These are phyloP conservation scores for Thalassiosira mediterranea DNA, from an alignment of 352 stramenopile genomes.

Conservation along the genomic window DNA sequence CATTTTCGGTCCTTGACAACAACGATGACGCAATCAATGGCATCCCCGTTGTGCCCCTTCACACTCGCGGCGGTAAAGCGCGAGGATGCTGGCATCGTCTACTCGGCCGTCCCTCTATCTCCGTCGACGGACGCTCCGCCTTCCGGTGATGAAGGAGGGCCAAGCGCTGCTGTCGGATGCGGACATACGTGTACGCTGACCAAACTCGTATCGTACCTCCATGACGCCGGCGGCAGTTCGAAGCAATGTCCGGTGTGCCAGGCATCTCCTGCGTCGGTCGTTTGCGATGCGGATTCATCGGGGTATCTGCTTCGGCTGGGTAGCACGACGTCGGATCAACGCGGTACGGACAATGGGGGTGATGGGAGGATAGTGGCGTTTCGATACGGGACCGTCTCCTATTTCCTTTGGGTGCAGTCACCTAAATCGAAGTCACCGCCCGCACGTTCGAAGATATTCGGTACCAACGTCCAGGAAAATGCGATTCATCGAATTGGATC, in stretches of 20 bases:
- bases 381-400: constrained; percentile 37
- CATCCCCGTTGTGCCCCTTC: too few relatives aligned
- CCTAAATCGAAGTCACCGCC: constrained; percentile 9
- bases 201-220: constrained; percentile 40
- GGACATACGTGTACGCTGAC: constrained; percentile 33
- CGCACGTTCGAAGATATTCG: constrained; percentile 2
- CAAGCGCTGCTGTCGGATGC: too few relatives aligned
- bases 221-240: constrained; percentile 22
- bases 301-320: constrained; percentile 8
- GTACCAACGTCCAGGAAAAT: constrained; percentile 16
- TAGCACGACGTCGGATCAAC: too few relatives aligned
- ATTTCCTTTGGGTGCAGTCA: constrained; percentile 35
- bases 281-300: constrained; percentile 30
- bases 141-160: background rate
- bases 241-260: constrained; percentile 33
- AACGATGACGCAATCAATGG: too few relatives aligned
- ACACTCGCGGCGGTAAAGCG: too few relatives aligned
- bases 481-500: constrained; percentile 32
- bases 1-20: too few relatives aligned
- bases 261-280: constrained; percentile 2
- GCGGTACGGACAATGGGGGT: background rate
- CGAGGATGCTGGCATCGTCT: too few relatives aligned
- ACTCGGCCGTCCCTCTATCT: too few relatives aligned
- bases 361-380: constrained; percentile 35
- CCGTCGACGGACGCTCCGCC: too few relatives aligned